Percentiles rank a stretch among this genome's conserved stretches.
These are phyloP conservation scores for Fusarium setosum DNA, from an alignment of 2,329 filamentous ascomycete genomes.

Conservation along the genomic window DNA sequence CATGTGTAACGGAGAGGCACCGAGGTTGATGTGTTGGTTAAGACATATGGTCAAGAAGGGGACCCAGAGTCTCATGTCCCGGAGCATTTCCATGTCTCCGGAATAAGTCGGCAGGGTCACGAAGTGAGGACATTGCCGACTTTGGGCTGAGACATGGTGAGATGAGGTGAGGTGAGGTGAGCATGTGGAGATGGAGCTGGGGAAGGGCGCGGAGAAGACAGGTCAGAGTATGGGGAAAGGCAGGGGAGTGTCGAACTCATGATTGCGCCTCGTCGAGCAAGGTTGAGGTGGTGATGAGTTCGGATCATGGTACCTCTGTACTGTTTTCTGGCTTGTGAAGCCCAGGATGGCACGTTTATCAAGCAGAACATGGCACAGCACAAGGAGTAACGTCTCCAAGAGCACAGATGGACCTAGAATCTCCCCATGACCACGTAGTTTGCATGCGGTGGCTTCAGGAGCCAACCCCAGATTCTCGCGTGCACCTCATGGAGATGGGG, in stretches of 20 bases:
- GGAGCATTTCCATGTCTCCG: not conserved
- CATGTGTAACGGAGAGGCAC: constrained; percentile 17
- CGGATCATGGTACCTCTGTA: constrained; percentile 5
- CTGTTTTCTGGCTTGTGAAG: not conserved
- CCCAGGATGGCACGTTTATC: constrained; percentile 3
- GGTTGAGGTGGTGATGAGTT: constrained; percentile 1
- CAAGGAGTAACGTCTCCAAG: too few species aligned
- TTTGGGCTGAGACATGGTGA: constrained; percentile 27
- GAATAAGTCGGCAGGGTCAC: constrained; percentile 3
- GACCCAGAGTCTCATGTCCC: not conserved
- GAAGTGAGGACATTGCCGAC: constrained; percentile 1
- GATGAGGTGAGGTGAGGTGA: constrained; percentile 17
- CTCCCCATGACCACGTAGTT: not conserved
- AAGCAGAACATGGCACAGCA: constrained; percentile 14
- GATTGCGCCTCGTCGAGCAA: not conserved
- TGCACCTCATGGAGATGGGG: not conserved
- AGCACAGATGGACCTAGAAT: not conserved
- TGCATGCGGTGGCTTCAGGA: constrained; percentile 1
- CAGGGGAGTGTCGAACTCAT: constrained; percentile 1
- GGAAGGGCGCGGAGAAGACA: constrained; percentile 15
- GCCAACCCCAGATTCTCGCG: constrained; percentile 3
- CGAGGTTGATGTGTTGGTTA: constrained; percentile 1
- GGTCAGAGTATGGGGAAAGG: not conserved
- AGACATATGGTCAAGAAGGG: constrained; percentile 1
- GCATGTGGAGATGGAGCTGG: constrained; percentile 16